phyloP scores from a whole-genome alignment of 305 asterid species.

The Fraxinus platypoda region DNA sequence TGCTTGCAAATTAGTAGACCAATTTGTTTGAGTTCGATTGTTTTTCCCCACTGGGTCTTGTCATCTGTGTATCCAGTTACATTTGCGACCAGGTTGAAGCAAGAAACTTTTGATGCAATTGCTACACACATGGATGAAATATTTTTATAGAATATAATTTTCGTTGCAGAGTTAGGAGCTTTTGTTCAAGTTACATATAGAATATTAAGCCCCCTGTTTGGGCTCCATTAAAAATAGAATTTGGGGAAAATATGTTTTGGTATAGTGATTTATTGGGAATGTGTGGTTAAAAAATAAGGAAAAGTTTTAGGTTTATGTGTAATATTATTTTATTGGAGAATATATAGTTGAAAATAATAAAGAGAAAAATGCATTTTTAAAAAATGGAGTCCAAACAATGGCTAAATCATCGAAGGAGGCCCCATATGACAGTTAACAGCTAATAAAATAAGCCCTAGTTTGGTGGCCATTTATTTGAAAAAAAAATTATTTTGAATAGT shows the following conservation, averaged over 20 bases:
- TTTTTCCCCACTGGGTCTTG: background rate
- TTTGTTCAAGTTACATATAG: background rate
- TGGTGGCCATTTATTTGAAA: too few relatives aligned
- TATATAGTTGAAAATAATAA: too few relatives aligned
- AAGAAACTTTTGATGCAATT: background rate
- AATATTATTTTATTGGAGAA: too few relatives aligned
- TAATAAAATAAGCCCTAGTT: background rate
- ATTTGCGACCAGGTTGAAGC: background rate
- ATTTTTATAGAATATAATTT: background rate
- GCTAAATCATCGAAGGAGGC: background rate
- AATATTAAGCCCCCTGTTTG: background rate
- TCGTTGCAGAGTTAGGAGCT: constrained; percentile 13
- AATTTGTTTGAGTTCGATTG: background rate
- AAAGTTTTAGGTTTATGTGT: too few relatives aligned
- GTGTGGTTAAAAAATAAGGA: too few relatives aligned
- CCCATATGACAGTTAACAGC: background rate
- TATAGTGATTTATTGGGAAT: too few relatives aligned
- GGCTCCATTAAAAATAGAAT: too few relatives aligned
- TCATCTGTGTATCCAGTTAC: background rate
- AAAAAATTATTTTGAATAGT: too few relatives aligned
- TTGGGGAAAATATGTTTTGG: too few relatives aligned
- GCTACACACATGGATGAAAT: background rate
- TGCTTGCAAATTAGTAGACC: background rate
- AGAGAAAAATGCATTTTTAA: too few relatives aligned
- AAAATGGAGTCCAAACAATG: too few relatives aligned